phyloP scores from a whole-genome alignment of 139 green algal genomes.

The Chlorella ohadii region DNA sequence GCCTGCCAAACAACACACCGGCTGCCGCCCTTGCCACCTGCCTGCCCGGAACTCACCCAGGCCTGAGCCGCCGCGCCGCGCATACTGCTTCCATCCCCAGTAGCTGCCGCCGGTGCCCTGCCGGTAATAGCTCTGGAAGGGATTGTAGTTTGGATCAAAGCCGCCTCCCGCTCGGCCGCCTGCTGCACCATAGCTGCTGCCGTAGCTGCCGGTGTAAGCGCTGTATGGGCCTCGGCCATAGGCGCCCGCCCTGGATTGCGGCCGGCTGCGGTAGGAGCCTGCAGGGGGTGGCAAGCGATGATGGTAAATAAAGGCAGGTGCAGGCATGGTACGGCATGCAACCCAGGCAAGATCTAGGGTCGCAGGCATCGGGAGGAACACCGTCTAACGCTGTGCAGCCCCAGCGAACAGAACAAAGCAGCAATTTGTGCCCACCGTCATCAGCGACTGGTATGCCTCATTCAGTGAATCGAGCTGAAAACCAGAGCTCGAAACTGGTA shows the following conservation, averaged over 20 bases:
- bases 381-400: too few species aligned
- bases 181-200: background rate
- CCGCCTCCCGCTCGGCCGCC: background rate
- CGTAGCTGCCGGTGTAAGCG: background rate
- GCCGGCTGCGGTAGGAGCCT: background rate
- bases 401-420: too few species aligned
- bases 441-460: too few species aligned
- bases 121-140: background rate
- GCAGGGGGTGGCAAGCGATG: background rate
- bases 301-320: too few species aligned
- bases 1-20: too few species aligned
- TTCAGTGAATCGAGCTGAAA: too few species aligned
- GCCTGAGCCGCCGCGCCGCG: background rate
- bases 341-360: too few species aligned
- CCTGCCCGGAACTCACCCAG: background rate
- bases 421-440: too few species aligned
- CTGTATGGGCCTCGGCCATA: background rate
- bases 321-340: too few species aligned
- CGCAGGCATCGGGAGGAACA: too few species aligned
- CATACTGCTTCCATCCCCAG: slow-evolving; percentile 16
- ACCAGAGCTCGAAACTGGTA: too few species aligned
- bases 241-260: background rate
- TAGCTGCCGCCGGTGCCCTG: slow-evolving; percentile 11
- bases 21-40: too few species aligned
- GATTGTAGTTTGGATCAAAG: background rate